Percentiles rank a stretch among this genome's conserved stretches.
These are phyloP conservation scores for Mesotaenium endlicherianum DNA, from an alignment of 139 green algal genomes.

Conservation along the genomic window DNA sequence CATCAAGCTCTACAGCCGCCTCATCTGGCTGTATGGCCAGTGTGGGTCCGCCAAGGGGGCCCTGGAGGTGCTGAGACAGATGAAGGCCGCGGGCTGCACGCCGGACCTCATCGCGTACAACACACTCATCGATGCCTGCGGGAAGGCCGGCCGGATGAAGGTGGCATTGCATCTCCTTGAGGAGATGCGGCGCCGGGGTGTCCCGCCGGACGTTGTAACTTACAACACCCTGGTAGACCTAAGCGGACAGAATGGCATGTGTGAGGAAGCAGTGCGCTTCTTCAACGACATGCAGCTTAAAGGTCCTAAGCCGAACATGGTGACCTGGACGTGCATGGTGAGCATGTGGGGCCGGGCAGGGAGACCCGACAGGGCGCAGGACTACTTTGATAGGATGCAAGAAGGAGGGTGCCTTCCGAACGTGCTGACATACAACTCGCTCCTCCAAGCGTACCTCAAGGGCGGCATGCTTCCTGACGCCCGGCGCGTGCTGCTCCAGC, in stretches of 20 bases:
- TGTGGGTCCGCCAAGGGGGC: not conserved
- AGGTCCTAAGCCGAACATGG: not conserved
- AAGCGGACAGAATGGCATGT: not conserved
- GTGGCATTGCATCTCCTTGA: not conserved
- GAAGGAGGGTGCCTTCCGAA: not conserved
- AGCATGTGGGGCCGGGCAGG: constrained; percentile 19
- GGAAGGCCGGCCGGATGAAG: not conserved
- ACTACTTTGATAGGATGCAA: constrained; percentile 12
- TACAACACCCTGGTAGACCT: constrained; percentile 21
- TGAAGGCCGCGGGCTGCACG: not conserved
- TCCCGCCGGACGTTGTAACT: constrained; percentile 10
- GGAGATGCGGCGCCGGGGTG: not conserved
- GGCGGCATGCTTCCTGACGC: not conserved
- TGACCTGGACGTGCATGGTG: constrained; percentile 24
- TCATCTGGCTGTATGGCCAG: not conserved
- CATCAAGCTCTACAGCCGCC: not conserved
- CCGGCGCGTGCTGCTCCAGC: not conserved
- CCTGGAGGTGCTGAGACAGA: not conserved
- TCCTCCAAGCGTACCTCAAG: constrained; percentile 4
- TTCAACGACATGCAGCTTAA: constrained; percentile 38
- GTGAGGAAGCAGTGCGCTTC: not conserved
- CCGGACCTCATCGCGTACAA: not conserved
- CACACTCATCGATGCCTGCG: constrained; percentile 3
- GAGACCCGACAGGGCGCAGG: not conserved
- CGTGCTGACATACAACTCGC: constrained; percentile 4